Evolutionary conservation across 495 filamentous ascomycete species (phyloP).

Genomic region (Penicillium desertorum): DNA sequence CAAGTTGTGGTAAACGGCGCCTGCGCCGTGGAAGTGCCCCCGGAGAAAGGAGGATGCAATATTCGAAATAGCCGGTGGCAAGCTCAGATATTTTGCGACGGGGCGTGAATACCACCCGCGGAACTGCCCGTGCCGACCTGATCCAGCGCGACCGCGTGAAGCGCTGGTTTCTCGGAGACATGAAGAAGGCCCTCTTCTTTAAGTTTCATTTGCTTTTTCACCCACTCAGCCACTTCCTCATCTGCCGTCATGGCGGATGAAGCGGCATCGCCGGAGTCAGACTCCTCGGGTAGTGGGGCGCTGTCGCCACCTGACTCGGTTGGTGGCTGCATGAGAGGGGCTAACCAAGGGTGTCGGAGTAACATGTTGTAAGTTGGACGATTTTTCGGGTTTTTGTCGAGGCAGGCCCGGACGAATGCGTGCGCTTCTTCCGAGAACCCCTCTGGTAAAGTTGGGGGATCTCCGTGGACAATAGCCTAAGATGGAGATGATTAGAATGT

Average conservation of each 20-base stretch:
- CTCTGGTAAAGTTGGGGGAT: constrained; percentile 82
- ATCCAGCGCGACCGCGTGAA: constrained; percentile 77
- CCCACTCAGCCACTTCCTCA: constrained; percentile 82
- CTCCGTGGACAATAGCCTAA: constrained; percentile 95
- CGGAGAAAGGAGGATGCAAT: constrained; percentile 5
- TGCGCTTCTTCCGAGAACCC: constrained; percentile 77
- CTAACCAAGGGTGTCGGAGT: constrained; percentile 84
- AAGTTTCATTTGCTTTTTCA: constrained; percentile 64
- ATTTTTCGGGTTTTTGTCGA: constrained; percentile 88
- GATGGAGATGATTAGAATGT: constrained; percentile 17
- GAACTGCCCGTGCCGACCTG: constrained; percentile 46
- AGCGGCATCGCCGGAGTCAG: constrained; percentile 43
- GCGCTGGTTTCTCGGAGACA: constrained; percentile 60
- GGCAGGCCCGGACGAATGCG: constrained; percentile 83
- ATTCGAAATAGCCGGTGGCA: neutral
- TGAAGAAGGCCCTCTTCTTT: constrained; percentile 53
- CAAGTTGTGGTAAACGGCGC: constrained; percentile 23
- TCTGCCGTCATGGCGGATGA: constrained; percentile 56
- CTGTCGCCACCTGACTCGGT: constrained; percentile 77
- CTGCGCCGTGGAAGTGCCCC: constrained; percentile 18
- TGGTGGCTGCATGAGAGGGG: constrained; percentile 74
- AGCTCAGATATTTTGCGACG: constrained; percentile 18
- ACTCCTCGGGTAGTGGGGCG: constrained; percentile 41
- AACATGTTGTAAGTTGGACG: constrained; percentile 89
- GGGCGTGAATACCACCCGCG: constrained; percentile 26